phyloP scores from a whole-genome alignment of 129 eudicot species.

The Sambucus nigra region DNA sequence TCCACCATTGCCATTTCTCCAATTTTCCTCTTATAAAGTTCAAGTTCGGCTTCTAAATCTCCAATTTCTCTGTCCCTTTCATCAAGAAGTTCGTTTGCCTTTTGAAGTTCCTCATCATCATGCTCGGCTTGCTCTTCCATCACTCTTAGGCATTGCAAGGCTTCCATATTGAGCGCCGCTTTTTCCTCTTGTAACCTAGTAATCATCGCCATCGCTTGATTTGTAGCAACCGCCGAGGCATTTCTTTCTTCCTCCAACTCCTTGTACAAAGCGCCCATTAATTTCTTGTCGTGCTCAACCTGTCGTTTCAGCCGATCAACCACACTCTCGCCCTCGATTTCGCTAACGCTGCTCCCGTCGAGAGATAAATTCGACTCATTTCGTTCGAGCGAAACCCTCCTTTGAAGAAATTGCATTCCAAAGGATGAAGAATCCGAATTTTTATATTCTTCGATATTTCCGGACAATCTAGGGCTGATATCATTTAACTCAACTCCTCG shows the following conservation, averaged over 20 bases:
- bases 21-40: constrained; percentile 20
- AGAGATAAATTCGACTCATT: constrained; percentile 77
- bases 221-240: constrained; percentile 84
- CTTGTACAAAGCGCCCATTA: constrained; percentile 53
- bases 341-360: constrained; percentile 68
- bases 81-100: constrained; percentile 53
- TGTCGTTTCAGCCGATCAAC: constrained; percentile 70
- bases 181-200: constrained; percentile 96
- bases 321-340: constrained; percentile 75
- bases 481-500: constrained; percentile 41
- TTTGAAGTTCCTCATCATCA: constrained; percentile 76
- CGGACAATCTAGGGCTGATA: constrained; percentile 62
- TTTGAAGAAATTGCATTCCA: constrained; percentile 56
- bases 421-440: constrained; percentile 23
- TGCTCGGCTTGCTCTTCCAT: constrained; percentile 98
- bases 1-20: no score
- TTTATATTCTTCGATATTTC: constrained; percentile 51
- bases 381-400: constrained; percentile 75
- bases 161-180: constrained; percentile 82
- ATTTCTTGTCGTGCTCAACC: constrained; percentile 73
- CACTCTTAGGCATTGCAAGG: constrained; percentile 79
- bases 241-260: constrained; percentile 97
- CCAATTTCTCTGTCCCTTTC: constrained; percentile 69
- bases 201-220: constrained; percentile 99
- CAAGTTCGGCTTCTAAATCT: constrained; percentile 49